Evolutionary conservation across 225 moss, liverwort and hornwort species (phyloP), one percentile per base, ranked within the genome.

Genomic region (Pseudoscleropodium purum): DNA sequence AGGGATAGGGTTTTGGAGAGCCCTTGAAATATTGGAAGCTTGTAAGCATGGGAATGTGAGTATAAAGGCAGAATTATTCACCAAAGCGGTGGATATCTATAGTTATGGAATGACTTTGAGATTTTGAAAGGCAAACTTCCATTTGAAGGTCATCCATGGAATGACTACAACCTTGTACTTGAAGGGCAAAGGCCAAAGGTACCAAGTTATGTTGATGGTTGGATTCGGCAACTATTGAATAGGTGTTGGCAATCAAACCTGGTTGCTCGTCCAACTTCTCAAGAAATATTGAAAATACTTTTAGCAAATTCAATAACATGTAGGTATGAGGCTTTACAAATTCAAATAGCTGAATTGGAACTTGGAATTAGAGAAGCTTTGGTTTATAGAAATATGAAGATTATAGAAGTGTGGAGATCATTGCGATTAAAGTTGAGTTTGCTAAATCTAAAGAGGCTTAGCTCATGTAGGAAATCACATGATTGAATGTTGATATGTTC

Each of bases 251-350:
- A 57, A 16, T 27, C 57, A 4, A 57, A n/a, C 0, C 57, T 6
- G 0, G 0, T 0, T 57, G 16, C 25, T 2, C 25, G 24, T 15
- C 78, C 37, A 54, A 5, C 37, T 78, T 78, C 5, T n/a, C 16
- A n/a, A 56, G 11, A 57, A n/a, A 57, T 79, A 37, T 79, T 79
- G 57, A 15, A 57, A 79, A 79, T 57, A 26, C 79, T 79, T 26
- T 0, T 0, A n/a, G 6, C 10, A 57, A 57, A 61, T 41, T 81
- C 41, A 19, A 1, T 4, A 57, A 7, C 4, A 26, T 79, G 57
- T 57, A 36, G 56, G 8, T 4, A 15, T 4, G 2, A 2, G 0
- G 20, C 33, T 13, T 34, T 76, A 12, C 0, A 0, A 4, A 18
- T 75, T 75, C 34, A 51, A 1, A 54, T 54, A 54, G 54, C 7